Base-by-base conservation (phyloP, 345 rosid genomes). In the Raphanus sativus region DNA sequence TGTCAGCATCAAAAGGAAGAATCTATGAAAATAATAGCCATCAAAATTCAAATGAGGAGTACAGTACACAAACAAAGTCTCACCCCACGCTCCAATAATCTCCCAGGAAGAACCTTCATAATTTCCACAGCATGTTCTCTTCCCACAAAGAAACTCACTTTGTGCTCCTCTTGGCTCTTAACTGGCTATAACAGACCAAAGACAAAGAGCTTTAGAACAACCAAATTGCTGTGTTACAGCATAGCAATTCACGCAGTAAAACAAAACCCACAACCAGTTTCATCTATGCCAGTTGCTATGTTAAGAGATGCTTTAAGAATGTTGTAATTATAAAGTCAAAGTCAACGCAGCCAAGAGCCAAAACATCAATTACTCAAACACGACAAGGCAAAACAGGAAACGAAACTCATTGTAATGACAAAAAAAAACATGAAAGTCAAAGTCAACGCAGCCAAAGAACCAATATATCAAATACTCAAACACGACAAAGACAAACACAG, bases 131-230 rank as follows among this genome's bases (percentile, higher is more conserved):
- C 91, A 34, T 85, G 81, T 36, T 65, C 82, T 78, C 80, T 91
- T 17, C 77, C 91, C 73, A 90, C 84, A 68, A 62, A 87, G 75
- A 90, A 94, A 89, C 98, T 94, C 67, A 90, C 86, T 83, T 94
- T 91, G 85, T 86, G 89, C 26, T 87, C 87, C 24, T 95, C 87
- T 81, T 89, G 96, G 77, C 89, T 89, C 30, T 86, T 86, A 17
- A 80, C 85, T 52, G 89, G 75, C 98, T 94, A 84, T 81, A 88
- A 59, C 29, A 66, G n/a, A 70, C 67, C 5, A 56, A 21, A 55
- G 12, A 8, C 17, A 56, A 21, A 15, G 34, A 21, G 12, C 65
- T 63, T 63, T 21, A 36, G 48, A 70, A 26, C 25, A 0, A n/a
- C 66, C 66, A 64, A 59, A 71, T 29, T 40, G 61, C 67, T 13